Conservation (phyloP, 2,329 filamentous ascomycete species). For the Nemania abortiva region DNA sequence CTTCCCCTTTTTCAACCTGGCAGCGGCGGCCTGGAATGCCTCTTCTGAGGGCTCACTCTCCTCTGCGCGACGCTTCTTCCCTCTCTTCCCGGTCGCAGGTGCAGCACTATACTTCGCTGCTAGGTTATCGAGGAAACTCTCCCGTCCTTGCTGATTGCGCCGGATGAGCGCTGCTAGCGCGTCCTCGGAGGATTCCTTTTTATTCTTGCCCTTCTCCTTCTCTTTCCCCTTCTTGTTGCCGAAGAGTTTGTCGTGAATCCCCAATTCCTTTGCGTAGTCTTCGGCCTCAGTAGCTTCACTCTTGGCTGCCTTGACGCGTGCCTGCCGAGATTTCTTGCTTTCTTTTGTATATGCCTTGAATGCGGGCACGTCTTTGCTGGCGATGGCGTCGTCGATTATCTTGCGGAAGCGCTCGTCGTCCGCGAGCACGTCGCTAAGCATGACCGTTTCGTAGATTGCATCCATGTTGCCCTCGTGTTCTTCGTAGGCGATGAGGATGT, state of each 20-base stretch:
- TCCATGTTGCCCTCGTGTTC: constrained; percentile 80
- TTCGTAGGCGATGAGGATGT: constrained; percentile 82
- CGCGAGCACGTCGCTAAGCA: constrained; percentile 84
- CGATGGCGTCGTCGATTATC: constrained; percentile 86
- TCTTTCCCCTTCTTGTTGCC: constrained; percentile 60
- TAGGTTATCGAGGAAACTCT: constrained; percentile 76
- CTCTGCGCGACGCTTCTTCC: constrained; percentile 63
- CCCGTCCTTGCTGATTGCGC: constrained; percentile 74
- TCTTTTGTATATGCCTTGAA: constrained; percentile 80
- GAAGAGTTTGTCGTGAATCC: constrained; percentile 78
- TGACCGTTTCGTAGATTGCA: constrained; percentile 81
- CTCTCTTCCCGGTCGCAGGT: constrained; percentile 60
- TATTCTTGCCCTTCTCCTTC: constrained; percentile 49
- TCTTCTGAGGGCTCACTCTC: constrained; percentile 75
- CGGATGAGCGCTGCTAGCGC: constrained; percentile 80
- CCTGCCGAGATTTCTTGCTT: constrained; percentile 71
- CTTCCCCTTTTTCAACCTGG: constrained; percentile 57
- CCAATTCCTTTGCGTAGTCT: constrained; percentile 79
- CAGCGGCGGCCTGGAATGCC: constrained; percentile 69
- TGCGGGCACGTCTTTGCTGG: constrained; percentile 71
- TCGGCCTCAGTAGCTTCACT: constrained; percentile 79
- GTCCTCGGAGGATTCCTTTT: constrained; percentile 61
- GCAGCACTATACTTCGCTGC: constrained; percentile 78
- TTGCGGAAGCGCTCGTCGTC: constrained; percentile 87
- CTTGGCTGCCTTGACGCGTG: constrained; percentile 70